Base-by-base conservation (phyloP, 192 early-diverging fungal species). In the Linnemannia zychae region DNA sequence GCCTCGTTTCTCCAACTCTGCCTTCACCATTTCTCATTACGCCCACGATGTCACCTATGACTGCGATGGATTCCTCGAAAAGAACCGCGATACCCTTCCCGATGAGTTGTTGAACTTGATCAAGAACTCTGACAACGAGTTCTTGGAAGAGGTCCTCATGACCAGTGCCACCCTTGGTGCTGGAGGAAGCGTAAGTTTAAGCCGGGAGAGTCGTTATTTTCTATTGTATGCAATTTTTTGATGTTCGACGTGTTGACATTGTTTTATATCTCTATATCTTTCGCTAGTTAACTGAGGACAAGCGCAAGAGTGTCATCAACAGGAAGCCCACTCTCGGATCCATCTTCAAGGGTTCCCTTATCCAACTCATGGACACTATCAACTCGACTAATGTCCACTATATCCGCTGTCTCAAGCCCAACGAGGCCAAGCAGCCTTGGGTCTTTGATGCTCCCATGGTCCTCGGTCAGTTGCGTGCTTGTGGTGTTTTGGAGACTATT, bases 321-420 rank as follows among this genome's bases (percentile, higher is more conserved):
- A 96, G 94, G 81, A 98, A 96, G 85, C 95, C 95, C 3, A 99
- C 98, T 11, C 93, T 99, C 28, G 98, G 98, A 33, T 94, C 97
- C 38, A 98, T 98, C 53, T 99, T 99, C 92, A 98, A 98, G 89
- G 86, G 88, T 46, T 98, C 97, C n/a, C 91, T 99, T 72, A 96
- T 97, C 33, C 93, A 92, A 73, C 91, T 99, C 38, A 99, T 99
- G 98, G 96, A 96, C 52, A 99, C 97, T 9, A 96, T 99, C 79
- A 93, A 94, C 72, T 90, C 91, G 28, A 99, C 98, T 63, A 95
- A 99, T 75, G 95, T 95, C 69, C 96, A 97, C 85, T 99, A 99
- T 84, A 99, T 99, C 76, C 96, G 98, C 79, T 99, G 98, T 92
- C 97, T 99, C 90, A 99, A 99, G 89, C 98, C 98, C 31, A 99